Conservation (phyloP, 2,329 filamentous ascomycete species). For the Aspergillus sp. region DNA sequence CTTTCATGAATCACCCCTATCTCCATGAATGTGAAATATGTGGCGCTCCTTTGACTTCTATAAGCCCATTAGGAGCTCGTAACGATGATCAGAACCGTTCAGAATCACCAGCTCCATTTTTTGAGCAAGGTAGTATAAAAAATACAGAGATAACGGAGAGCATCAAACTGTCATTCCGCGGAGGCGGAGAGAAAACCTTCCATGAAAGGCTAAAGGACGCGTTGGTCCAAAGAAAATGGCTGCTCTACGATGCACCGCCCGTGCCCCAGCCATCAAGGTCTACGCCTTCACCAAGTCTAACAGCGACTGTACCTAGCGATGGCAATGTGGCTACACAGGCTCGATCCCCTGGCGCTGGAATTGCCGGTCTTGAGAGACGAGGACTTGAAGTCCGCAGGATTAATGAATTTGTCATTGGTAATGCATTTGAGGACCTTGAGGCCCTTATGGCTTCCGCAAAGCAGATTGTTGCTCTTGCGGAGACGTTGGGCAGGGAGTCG, state of each 20-base stretch:
- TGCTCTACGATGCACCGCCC: constrained; percentile 83
- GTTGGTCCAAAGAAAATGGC: constrained; percentile 91
- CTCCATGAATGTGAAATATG: constrained; percentile 86
- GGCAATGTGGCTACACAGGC: constrained; percentile 18
- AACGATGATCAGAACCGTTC: constrained; percentile 40
- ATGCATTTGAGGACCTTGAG: constrained; percentile 91
- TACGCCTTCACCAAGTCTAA: constrained; percentile 24
- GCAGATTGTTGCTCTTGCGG: constrained; percentile 88
- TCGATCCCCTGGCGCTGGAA: constrained; percentile 66
- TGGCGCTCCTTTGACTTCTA: constrained; percentile 65
- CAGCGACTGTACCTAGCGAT: constrained; percentile 18
- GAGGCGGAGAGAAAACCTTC: constrained; percentile 84
- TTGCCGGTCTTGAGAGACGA: constrained; percentile 84
- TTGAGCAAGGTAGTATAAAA: constrained; percentile 42
- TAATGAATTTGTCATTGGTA: constrained; percentile 88
- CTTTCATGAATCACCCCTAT: constrained; percentile 88
- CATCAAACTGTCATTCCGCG: constrained; percentile 88
- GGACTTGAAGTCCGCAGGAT: constrained; percentile 82
- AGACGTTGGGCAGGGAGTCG: constrained; percentile 71
- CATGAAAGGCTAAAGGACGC: constrained; percentile 82
- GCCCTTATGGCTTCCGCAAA: constrained; percentile 97
- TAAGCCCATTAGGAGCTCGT: constrained; percentile 39
- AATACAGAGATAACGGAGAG: constrained; percentile 63
- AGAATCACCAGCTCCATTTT: constrained; percentile 74
- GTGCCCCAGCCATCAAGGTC: constrained; percentile 60